phyloP scores from a whole-genome alignment of 768 basidiomycete species.

The Termitomyces sp. region DNA sequence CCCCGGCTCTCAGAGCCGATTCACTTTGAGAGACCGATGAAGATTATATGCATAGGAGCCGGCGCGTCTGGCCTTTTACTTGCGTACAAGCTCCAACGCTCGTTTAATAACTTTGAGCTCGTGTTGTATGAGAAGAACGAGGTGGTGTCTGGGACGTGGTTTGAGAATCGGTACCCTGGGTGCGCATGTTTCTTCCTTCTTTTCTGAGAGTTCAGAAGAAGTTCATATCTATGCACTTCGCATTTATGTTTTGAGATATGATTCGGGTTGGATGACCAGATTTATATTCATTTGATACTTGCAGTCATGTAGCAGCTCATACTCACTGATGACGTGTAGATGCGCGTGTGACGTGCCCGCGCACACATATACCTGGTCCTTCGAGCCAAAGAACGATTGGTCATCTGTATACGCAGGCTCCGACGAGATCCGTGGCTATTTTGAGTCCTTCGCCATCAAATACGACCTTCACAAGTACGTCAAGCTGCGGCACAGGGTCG shows the following conservation, averaged over 20 bases:
- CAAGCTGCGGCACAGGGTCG: constrained; percentile 21
- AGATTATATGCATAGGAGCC: constrained; percentile 26
- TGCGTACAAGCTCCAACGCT: constrained; percentile 29
- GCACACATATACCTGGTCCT: constrained; percentile 27
- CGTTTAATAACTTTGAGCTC: constrained; percentile 26
- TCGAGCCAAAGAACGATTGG: constrained; percentile 27
- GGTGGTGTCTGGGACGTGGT: constrained; percentile 26
- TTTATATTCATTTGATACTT: neutral
- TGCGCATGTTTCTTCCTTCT: constrained; percentile 2
- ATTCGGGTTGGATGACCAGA: neutral
- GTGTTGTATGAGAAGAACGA: constrained; percentile 29
- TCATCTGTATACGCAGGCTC: constrained; percentile 25
- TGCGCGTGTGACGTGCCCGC: constrained; percentile 28
- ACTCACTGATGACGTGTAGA: constrained; percentile 9
- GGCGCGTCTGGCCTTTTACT: constrained; percentile 28
- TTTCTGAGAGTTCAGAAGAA: too few species aligned
- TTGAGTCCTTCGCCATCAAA: constrained; percentile 22
- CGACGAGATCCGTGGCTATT: constrained; percentile 24
- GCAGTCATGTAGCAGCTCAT: neutral
- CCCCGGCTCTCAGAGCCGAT: constrained; percentile 18
- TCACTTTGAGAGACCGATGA: constrained; percentile 21
- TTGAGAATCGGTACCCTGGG: constrained; percentile 31
- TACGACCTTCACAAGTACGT: constrained; percentile 26
- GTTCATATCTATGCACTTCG: too few species aligned
- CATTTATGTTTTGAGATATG: too few species aligned